Conservation (phyloP, 2,329 filamentous ascomycete species). For the Fusarium pseudograminearum region DNA sequence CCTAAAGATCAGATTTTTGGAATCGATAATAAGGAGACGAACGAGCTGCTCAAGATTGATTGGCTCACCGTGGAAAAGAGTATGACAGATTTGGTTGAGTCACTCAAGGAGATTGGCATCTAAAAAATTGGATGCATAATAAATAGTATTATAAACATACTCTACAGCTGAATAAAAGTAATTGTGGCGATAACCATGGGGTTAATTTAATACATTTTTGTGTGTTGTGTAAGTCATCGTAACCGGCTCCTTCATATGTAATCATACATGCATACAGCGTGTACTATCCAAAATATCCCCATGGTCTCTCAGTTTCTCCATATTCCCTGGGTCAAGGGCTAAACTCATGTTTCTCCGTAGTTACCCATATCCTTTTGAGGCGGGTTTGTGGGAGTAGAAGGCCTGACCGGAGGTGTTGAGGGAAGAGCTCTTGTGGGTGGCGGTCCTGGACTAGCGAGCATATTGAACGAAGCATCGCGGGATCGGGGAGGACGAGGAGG, state of each 20-base stretch:
- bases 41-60: slow-evolving; percentile 70
- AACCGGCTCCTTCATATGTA: slow-evolving; percentile 5
- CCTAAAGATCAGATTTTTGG: slow-evolving; percentile 59
- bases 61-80: slow-evolving; percentile 72
- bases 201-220: slow-evolving; percentile 11
- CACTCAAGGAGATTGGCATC: slow-evolving; percentile 62
- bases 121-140: slow-evolving; percentile 18
- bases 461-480: slow-evolving; percentile 23
- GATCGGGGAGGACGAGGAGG: slow-evolving; percentile 29
- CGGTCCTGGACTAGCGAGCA: slow-evolving; percentile 55
- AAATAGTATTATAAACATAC: slow-evolving; percentile 1
- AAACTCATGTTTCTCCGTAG: background rate
- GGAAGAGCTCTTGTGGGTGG: slow-evolving; percentile 59
- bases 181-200: background rate
- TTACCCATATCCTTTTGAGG: slow-evolving; percentile 11
- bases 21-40: slow-evolving; percentile 70
- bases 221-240: slow-evolving; percentile 13
- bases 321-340: too few relatives aligned
- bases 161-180: slow-evolving; percentile 2
- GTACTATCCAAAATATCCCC: background rate
- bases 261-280: slow-evolving; percentile 8
- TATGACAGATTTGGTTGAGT: slow-evolving; percentile 73
- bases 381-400: slow-evolving; percentile 29
- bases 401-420: slow-evolving; percentile 33
- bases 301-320: background rate